These are phyloP conservation scores for Crucibulum laeve DNA, from an alignment of 768 basidiomycete genomes.

Conservation along the genomic window DNA sequence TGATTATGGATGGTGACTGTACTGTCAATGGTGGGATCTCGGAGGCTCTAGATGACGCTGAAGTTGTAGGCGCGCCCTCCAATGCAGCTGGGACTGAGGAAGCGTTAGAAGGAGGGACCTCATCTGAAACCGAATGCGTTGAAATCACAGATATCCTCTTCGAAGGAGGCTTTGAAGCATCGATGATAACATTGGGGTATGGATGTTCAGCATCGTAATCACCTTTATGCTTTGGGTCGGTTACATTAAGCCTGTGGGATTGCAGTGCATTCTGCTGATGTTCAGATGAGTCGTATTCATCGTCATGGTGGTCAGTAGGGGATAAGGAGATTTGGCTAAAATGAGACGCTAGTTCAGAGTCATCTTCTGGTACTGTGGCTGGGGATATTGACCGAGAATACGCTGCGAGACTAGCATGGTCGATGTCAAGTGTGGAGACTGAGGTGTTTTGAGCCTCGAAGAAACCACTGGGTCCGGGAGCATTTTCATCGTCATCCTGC, in stretches of 20 bases:
- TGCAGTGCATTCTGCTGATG: constrained; percentile 1
- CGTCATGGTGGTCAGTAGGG: constrained; percentile 15
- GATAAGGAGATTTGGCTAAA: constrained; percentile 37
- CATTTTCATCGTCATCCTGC: constrained; percentile 24
- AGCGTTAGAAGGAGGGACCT: too few species aligned
- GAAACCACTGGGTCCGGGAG: constrained; percentile 26
- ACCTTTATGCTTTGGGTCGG: too few species aligned
- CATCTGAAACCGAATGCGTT: constrained; percentile 1
- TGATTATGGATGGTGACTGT: constrained; percentile 1
- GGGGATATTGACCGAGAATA: constrained; percentile 14
- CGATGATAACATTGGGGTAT: constrained; percentile 41
- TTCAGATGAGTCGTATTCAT: constrained; percentile 8
- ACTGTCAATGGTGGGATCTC: too few species aligned
- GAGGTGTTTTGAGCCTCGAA: constrained; percentile 36
- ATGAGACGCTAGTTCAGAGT: constrained; percentile 23
- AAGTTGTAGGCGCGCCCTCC: too few species aligned
- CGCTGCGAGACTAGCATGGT: constrained; percentile 26
- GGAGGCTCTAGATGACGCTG: too few species aligned
- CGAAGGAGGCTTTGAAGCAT: constrained; percentile 30
- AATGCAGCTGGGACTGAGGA: too few species aligned
- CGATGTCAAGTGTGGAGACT: constrained; percentile 57
- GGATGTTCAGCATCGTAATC: constrained; percentile 11
- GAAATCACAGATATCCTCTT: constrained; percentile 19
- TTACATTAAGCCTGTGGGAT: too few species aligned
- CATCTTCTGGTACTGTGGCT: constrained; percentile 14